These are phyloP conservation scores for Paramecium sonneborni DNA, from an alignment of 73 alveolate genomes.

Conservation along the genomic window DNA sequence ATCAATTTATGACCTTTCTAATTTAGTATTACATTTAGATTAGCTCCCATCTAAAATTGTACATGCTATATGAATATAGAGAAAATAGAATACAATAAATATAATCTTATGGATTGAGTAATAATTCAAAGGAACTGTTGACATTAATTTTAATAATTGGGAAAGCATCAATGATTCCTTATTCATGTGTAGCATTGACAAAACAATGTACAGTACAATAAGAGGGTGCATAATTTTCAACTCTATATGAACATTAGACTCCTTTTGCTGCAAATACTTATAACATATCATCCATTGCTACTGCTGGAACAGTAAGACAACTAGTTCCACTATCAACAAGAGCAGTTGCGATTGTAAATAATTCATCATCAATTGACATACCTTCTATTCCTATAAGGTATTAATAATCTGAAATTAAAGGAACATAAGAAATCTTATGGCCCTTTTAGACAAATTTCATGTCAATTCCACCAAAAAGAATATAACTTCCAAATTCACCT, in stretches of 20 bases:
- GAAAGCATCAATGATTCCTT: neutral
- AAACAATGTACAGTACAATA: conserved; percentile 6
- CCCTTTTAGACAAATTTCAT: neutral
- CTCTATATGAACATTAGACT: conserved; percentile 30
- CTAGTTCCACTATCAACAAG: conserved; percentile 49
- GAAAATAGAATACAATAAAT: neutral
- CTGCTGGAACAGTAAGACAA: conserved; percentile 30
- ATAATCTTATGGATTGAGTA: neutral
- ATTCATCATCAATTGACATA: neutral
- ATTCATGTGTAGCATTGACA: neutral
- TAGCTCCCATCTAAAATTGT: neutral
- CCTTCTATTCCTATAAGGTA: neutral
- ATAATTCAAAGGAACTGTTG: neutral
- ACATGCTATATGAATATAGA: neutral
- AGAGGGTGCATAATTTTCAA: conserved; percentile 44
- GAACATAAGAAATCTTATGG: neutral
- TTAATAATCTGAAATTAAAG: neutral
- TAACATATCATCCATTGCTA: conserved; percentile 7
- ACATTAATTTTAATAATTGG: neutral
- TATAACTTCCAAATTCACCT: neutral
- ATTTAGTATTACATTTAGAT: conserved; percentile 30
- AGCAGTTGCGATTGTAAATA: neutral
- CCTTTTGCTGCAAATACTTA: neutral
- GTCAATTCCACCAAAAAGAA: conserved; percentile 35
- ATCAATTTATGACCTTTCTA: conserved; percentile 39